Conservation (phyloP, 2,329 filamentous ascomycete species). For the Waltergamsia citrina region DNA sequence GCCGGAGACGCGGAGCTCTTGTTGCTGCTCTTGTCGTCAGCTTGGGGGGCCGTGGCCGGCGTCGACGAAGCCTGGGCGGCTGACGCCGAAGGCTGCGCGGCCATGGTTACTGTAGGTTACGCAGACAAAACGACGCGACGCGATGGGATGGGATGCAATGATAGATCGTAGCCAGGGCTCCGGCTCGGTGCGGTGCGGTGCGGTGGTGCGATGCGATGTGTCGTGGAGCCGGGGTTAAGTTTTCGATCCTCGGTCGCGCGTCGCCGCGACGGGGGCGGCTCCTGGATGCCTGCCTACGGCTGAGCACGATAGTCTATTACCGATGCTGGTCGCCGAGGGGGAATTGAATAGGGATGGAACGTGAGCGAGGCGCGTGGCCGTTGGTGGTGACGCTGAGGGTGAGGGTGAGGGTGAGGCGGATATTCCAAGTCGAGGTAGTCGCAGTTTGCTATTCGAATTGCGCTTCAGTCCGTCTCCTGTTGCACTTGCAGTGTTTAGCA, state of each 20-base stretch:
- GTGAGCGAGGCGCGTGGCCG: not conserved
- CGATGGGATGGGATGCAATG: too few species aligned
- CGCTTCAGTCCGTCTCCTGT: too few species aligned
- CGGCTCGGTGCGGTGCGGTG: not conserved
- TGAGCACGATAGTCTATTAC: too few species aligned
- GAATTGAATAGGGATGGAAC: not conserved
- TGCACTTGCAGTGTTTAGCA: too few species aligned
- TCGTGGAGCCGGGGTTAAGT: not conserved
- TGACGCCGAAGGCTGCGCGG: slow-evolving; percentile 25
- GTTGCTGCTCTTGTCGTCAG: slow-evolving; percentile 12
- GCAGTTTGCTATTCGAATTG: too few species aligned
- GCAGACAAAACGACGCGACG: too few species aligned
- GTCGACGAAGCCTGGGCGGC: slow-evolving; percentile 21
- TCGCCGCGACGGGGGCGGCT: too few species aligned
- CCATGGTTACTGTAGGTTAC: slow-evolving; percentile 30
- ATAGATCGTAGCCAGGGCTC: too few species aligned
- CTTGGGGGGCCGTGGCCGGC: slow-evolving; percentile 13
- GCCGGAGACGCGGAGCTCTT: not conserved
- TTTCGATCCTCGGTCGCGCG: not conserved
- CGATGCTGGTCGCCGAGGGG: not conserved
- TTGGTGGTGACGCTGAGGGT: too few species aligned
- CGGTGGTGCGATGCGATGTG: not conserved
- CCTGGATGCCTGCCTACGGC: too few species aligned
- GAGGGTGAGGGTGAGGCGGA: too few species aligned
- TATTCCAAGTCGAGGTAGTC: too few species aligned